phyloP scores from a whole-genome alignment of 495 filamentous ascomycete genomes.

The Penicillium angulare region DNA sequence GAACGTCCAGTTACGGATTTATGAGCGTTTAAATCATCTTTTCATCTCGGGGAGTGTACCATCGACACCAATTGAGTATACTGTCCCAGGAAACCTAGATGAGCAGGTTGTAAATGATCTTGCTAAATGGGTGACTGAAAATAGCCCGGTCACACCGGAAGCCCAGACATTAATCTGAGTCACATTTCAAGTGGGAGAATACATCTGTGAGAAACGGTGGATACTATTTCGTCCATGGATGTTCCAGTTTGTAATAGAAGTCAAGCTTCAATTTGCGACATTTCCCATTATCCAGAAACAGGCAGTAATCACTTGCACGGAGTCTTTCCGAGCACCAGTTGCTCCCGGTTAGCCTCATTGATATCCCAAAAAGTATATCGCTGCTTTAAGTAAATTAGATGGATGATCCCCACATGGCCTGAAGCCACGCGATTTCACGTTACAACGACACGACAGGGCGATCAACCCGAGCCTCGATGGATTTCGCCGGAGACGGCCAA shows the following conservation, averaged over 20 bases:
- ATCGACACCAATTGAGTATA: conserved; percentile 10
- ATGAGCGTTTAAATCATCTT: conserved; percentile 12
- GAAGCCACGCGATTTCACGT: conserved; percentile 12
- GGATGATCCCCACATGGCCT: conserved; percentile 20
- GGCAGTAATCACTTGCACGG: too few relatives aligned
- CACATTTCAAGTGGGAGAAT: too few relatives aligned
- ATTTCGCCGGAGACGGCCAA: conserved; percentile 8
- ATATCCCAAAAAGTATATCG: too few relatives aligned
- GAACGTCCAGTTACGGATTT: conserved; percentile 6
- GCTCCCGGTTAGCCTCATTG: too few relatives aligned
- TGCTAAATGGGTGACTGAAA: background rate
- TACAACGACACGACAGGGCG: conserved; percentile 3
- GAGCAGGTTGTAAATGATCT: conserved; percentile 1
- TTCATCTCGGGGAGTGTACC: conserved; percentile 3
- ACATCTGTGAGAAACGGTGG: too few relatives aligned
- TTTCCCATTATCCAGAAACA: too few relatives aligned
- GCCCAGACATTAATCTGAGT: too few relatives aligned
- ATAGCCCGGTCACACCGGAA: too few relatives aligned
- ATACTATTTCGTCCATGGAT: too few relatives aligned
- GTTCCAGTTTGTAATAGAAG: too few relatives aligned
- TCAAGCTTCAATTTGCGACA: too few relatives aligned
- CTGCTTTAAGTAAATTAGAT: background rate
- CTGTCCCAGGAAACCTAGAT: conserved; percentile 5
- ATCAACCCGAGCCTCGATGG: conserved; percentile 6
- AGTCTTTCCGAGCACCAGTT: too few relatives aligned